Base-by-base conservation (phyloP, 1,284 basidiomycete species). In the Wolfiporia cocos region DNA sequence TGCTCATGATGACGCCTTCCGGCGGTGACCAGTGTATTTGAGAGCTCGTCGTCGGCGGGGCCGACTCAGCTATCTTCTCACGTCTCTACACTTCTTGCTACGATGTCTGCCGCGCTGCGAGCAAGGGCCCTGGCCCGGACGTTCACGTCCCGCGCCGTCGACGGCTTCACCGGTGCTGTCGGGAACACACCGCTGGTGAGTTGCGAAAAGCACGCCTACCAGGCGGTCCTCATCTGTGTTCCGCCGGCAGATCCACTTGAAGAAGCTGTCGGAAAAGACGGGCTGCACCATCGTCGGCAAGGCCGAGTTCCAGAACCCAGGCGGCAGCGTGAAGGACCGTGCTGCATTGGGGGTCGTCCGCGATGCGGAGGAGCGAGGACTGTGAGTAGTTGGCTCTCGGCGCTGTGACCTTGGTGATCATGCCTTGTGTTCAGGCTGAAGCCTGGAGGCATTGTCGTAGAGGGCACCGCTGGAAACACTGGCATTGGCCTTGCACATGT, bases 401-500 rank as follows among this genome's bases (percentile, higher is more conserved):
- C 31, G 3, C 9, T n/a, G 9, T 11, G 30, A 22, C 3, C 7
- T 4, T 34, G 6, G 19, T 24, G 10, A 33, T 44, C 36, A 36
- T 34, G 34, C 33, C 20, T 23, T 39, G 21, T 28, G 17, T 31
- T 7, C 52, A 92, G 92, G 59, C 75, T 99, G 51, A 80, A 84
- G 59, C 81, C 92, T 1, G 94, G 95, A 29, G 95, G 95, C 2
- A 97, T 92, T 0, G 84, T 99, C 44, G 93, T 99, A 10, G 95
- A 99, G 67, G 95, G 95, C 2, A 99, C 95, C 1, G 95, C 95
- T 23, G 95, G 95, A n/a, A 99, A 99, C 70, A 99, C 95, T 5
- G 95, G 94, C 39, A 97, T 97, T 49, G 94, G 94, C 35, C 77
- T 98, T 26, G 93, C 94, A 4, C 93, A 94, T 59, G 91, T 98